Evolutionary conservation across 2,329 filamentous ascomycete genomes (phyloP).

Genomic region (Magnaporthiopsis poae): DNA sequence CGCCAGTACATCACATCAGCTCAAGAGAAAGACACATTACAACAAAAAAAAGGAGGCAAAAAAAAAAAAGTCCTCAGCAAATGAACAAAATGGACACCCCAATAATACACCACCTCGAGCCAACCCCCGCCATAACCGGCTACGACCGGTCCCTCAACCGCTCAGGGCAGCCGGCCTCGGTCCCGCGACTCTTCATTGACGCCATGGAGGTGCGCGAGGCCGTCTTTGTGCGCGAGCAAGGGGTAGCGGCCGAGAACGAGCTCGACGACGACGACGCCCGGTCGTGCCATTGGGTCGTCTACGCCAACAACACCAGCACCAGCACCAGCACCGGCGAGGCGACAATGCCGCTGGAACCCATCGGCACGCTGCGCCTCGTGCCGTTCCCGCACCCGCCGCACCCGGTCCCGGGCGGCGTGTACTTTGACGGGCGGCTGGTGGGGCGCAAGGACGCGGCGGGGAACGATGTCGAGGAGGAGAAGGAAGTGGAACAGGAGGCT

Average conservation of each 20-base stretch:
- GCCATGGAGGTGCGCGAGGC: constrained; percentile 52
- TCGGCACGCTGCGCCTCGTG: constrained; percentile 70
- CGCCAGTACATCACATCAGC: neutral
- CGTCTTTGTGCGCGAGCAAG: constrained; percentile 54
- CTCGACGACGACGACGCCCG: constrained; percentile 71
- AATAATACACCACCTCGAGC: constrained; percentile 3
- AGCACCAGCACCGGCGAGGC: constrained; percentile 44
- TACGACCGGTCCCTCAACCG: constrained; percentile 26
- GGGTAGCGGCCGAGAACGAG: constrained; percentile 55
- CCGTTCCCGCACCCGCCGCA: constrained; percentile 68
- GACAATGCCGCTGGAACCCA: constrained; percentile 37
- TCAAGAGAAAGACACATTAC: neutral
- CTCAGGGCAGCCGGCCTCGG: constrained; percentile 31
- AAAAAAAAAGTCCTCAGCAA: constrained; percentile 20
- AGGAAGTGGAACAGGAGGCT: constrained; percentile 9
- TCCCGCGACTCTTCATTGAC: constrained; percentile 50
- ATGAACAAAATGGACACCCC: constrained; percentile 22
- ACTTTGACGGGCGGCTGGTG: constrained; percentile 33
- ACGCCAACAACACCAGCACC: constrained; percentile 44
- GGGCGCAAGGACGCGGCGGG: constrained; percentile 13
- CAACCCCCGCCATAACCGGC: constrained; percentile 19
- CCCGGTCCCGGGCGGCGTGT: constrained; percentile 40
- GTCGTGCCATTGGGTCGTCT: constrained; percentile 81
- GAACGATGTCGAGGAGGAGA: constrained; percentile 13
- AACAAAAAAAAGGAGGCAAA: neutral